These are phyloP conservation scores for Pseudozyma thailandica DNA, from an alignment of 1,284 basidiomycete species.

Conservation along the genomic window DNA sequence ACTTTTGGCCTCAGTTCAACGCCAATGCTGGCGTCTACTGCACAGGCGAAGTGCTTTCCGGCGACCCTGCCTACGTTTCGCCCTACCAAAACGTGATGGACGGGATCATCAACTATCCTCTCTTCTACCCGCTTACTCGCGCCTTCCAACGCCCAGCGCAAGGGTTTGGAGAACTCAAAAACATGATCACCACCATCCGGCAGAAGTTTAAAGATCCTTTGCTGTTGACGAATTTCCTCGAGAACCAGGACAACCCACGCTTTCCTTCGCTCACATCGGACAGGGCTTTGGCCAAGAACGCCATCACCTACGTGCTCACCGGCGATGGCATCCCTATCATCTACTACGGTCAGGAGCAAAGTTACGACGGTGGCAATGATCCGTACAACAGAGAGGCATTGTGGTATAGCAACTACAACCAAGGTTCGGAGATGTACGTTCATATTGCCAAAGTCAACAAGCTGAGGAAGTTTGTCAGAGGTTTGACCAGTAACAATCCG, in stretches of 20 bases:
- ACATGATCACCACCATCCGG: conserved; percentile 12
- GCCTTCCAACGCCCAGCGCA: conserved; percentile 71
- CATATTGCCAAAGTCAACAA: conserved; percentile 74
- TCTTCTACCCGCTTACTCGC: conserved; percentile 79
- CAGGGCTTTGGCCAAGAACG: conserved; percentile 69
- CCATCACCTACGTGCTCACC: conserved; percentile 70
- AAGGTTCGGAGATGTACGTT: conserved; percentile 69
- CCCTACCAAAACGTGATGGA: conserved; percentile 68
- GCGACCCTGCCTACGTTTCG: conserved; percentile 71
- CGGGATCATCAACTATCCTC: conserved; percentile 75
- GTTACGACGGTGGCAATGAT: conserved; percentile 70
- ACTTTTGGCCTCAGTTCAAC: conserved; percentile 79
- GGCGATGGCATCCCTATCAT: conserved; percentile 73
- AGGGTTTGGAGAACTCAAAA: conserved; percentile 54
- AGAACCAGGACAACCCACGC: conserved; percentile 83
- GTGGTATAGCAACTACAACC: conserved; percentile 27
- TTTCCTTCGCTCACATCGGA: conserved; percentile 68
- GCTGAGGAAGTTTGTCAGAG: conserved; percentile 74
- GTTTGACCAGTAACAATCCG: conserved; percentile 71
- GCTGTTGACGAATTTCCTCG: conserved; percentile 80
- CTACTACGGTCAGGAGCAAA: conserved; percentile 74
- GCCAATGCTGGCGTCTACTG: conserved; percentile 80
- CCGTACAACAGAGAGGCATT: conserved; percentile 27
- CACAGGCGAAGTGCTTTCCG: conserved; percentile 80
- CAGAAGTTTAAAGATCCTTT: conserved; percentile 69